Evolutionary conservation across 805 yeast species (phyloP), one percentile per base, ranked within the genome.

Genomic region (Osmozyma mogii): DNA sequence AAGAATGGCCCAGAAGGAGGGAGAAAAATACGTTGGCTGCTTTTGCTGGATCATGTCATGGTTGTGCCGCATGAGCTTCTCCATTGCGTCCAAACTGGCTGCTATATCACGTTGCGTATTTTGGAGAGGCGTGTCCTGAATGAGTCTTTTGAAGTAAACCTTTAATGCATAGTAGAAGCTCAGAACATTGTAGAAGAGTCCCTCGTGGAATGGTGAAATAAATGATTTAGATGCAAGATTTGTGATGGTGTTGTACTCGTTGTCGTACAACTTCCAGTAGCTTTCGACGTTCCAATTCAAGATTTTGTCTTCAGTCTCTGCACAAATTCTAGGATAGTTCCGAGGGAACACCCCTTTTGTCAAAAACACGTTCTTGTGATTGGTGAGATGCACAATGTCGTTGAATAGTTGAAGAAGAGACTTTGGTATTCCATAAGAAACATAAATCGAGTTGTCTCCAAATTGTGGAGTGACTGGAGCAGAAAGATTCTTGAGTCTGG

Each of bases 291-390:
- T 54, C 78, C 78, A 73, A 28, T 50, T 56, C 25, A 62, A 34
- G 13, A 73, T 45, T 21, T 59, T 64, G 32, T 72, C 77, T 36
- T 72, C 76, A 3, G 66, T 42, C 30, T 72, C 77, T 30, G 76
- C 71, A 40, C 78, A 72, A 3, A 71, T 54, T 30, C 61, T 58
- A 4, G 78, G 77, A 43, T 70, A 73, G 40, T 72, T 72, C 24
- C 78, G 50, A 0, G 78, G 78, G 25, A 56, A 60, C 19, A 62
- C 56, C 15, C 61, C 58, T 17, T 47, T 40, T 6, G 37, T 40
- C 29, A 40, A 35, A 42, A 72, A 72, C 36, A 67, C 63, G 34
- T 68, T 62, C 40, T 69, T 65, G 41, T 72, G 76, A 43, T 73
- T 73, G 2, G 78, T 56, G 24, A 72, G 49, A 15, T 57, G 61